A percentile compares a stretch with the other conserved stretches of the same genome.
phyloP scores from a whole-genome alignment of 2,329 filamentous ascomycete genomes.

The Aureobasidium sp. region DNA sequence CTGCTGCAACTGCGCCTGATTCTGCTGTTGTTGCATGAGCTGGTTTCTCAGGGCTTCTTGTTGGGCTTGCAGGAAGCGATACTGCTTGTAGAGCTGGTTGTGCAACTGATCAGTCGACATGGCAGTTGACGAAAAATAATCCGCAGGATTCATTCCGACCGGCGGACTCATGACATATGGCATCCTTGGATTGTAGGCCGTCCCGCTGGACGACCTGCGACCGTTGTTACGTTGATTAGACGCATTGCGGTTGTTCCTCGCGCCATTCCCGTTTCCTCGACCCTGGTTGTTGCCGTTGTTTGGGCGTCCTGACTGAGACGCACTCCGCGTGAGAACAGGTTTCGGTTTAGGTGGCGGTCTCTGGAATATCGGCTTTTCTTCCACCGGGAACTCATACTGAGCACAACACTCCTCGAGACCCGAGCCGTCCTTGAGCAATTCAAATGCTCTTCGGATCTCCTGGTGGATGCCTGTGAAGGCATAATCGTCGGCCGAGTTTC shows the following conservation, averaged over 20 bases:
- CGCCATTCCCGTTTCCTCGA: conserved; percentile 35
- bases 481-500: conserved; percentile 92
- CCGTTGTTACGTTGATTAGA: conserved; percentile 43
- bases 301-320: conserved; percentile 43
- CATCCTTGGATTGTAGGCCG: conserved; percentile 38
- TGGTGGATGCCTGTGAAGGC: conserved; percentile 86
- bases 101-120: conserved; percentile 36
- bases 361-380: conserved; percentile 57
- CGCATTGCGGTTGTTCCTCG: conserved; percentile 39
- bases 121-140: conserved; percentile 34
- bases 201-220: conserved; percentile 52
- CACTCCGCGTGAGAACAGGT: conserved; percentile 45
- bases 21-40: conserved; percentile 36
- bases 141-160: conserved; percentile 31
- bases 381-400: conserved; percentile 78
- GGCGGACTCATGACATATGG: conserved; percentile 39
- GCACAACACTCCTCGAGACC: conserved; percentile 81
- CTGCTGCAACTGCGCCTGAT: conserved; percentile 28
- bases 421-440: conserved; percentile 63
- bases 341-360: conserved; percentile 50
- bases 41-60: conserved; percentile 35
- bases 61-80: conserved; percentile 31
- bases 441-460: conserved; percentile 83
- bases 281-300: conserved; percentile 30
- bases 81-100: conserved; percentile 45